A percentile compares a stretch with the other conserved stretches of the same genome.
phyloP scores from a whole-genome alignment of 1,139 yeast species.

The Tardiomyces depauwii region DNA sequence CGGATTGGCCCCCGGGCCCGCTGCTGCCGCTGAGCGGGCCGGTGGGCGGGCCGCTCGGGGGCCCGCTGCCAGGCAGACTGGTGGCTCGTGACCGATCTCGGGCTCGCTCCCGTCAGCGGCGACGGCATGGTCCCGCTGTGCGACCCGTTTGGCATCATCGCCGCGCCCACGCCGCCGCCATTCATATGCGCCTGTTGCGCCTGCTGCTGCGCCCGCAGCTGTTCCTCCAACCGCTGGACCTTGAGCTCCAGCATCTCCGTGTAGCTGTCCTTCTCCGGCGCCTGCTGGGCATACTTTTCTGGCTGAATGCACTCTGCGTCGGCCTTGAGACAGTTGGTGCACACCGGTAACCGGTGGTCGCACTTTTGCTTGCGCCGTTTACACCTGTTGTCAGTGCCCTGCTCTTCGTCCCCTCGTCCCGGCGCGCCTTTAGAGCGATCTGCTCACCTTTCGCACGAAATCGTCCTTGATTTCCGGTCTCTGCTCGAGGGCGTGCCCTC shows the following conservation, averaged over 20 bases:
- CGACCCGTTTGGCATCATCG: background rate
- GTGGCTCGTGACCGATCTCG: too few relatives aligned
- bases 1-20: too few relatives aligned
- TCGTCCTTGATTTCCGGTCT: background rate
- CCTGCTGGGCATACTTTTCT: conserved; percentile 32
- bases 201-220: background rate
- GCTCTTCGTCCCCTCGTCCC: too few relatives aligned
- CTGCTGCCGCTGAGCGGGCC: too few relatives aligned
- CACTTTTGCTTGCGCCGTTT: conserved; percentile 27
- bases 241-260: conserved; percentile 41
- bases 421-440: too few relatives aligned
- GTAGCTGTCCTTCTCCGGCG: conserved; percentile 36
- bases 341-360: conserved; percentile 48
- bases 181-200: background rate
- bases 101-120: background rate
- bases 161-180: too few relatives aligned
- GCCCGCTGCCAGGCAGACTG: too few relatives aligned
- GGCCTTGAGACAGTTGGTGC: conserved; percentile 51
- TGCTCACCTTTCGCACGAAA: background rate
- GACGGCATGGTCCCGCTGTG: background rate
- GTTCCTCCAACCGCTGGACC: conserved; percentile 36
- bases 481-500: background rate
- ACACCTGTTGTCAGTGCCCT: conserved; percentile 8
- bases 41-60: too few relatives aligned
- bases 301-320: conserved; percentile 49